A percentile compares a stretch with the other conserved stretches of the same genome.
These are phyloP conservation scores for Neoascochyta sp. DNA, from an alignment of 2,329 filamentous ascomycete species.

Conservation along the genomic window DNA sequence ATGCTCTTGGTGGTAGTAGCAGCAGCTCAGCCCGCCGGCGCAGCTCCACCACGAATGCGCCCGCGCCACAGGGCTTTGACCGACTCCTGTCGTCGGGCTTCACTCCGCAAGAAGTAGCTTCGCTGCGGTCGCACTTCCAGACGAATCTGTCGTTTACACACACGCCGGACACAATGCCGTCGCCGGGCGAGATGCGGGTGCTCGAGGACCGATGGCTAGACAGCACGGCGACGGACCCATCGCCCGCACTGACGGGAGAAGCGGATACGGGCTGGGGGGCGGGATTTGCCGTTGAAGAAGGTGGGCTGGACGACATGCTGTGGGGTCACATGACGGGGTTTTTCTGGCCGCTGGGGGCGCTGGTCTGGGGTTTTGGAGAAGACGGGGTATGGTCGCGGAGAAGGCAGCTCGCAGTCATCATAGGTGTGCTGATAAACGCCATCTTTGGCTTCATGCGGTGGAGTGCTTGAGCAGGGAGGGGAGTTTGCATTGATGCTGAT, in stretches of 20 bases:
- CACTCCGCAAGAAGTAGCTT: slow-evolving; percentile 74
- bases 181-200: slow-evolving; percentile 66
- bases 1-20: slow-evolving; percentile 7
- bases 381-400: slow-evolving; percentile 82
- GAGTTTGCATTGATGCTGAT: too few relatives aligned
- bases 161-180: slow-evolving; percentile 86
- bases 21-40: slow-evolving; percentile 13
- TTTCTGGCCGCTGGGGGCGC: slow-evolving; percentile 85
- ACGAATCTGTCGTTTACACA: slow-evolving; percentile 77
- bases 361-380: slow-evolving; percentile 81
- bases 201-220: slow-evolving; percentile 94
- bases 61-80: slow-evolving; percentile 78
- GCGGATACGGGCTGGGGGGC: slow-evolving; percentile 48
- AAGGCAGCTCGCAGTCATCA: slow-evolving; percentile 80
- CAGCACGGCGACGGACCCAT: slow-evolving; percentile 46
- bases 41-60: slow-evolving; percentile 43
- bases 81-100: slow-evolving; percentile 78
- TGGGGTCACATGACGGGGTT: slow-evolving; percentile 89
- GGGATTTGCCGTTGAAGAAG: slow-evolving; percentile 53
- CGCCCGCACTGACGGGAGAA: slow-evolving; percentile 38
- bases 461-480: slow-evolving; percentile 44
- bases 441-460: slow-evolving; percentile 68
- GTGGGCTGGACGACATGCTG: slow-evolving; percentile 77
- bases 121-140: slow-evolving; percentile 82
- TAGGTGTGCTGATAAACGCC: slow-evolving; percentile 77